Evolutionary conservation across 2,329 filamentous ascomycete species (phyloP), one percentile per base, ranked within the genome.

Genomic region (Alternaria longipes): DNA sequence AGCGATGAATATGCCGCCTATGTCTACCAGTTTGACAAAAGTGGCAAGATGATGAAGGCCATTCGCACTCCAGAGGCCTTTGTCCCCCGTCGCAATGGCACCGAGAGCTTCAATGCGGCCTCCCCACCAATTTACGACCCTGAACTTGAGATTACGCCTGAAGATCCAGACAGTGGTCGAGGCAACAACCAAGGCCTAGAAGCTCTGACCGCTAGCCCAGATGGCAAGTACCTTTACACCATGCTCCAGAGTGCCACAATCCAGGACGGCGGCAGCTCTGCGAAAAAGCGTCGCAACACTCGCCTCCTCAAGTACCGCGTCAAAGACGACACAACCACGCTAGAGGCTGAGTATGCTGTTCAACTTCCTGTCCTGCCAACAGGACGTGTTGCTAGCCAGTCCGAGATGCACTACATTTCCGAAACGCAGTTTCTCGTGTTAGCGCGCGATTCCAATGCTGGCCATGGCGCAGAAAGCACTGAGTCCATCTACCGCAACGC

Each of bases 151-250:
- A 82, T 86, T 2, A 77, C 75, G 3, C 90, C 90, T 0, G 81
- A 79, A 14, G 82, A 90, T 64, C 87, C 89, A 0, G 81, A 83
- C 1, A 84, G 84, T 1, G 90, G 90, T 12, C 85, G 90, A 20
- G 81, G 84, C 56, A 92, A 93, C 75, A 93, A 93, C 75, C 89
- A 91, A 73, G 90, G 90, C n/a, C 86, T 92, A 50, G 90, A 93
- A 76, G 90, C 87, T 0, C 77, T 93, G 50, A 89, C 88, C 0
- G 77, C 85, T n/a, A 87, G 85, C 4, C 81, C 84, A 0, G 86
- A 90, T 65, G 88, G 89, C 9, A 87, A 86, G 62, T 86, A 82
- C 2, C 80, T 92, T 11, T 92, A 87, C 71, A 84, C 85, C 1
- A 81, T 92, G 58, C 80, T 91, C 22, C 90, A 93, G 73, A 87